Base-by-base conservation (phyloP, 108 stramenopile genomes). In the Cyclostephanos invisitatus region DNA sequence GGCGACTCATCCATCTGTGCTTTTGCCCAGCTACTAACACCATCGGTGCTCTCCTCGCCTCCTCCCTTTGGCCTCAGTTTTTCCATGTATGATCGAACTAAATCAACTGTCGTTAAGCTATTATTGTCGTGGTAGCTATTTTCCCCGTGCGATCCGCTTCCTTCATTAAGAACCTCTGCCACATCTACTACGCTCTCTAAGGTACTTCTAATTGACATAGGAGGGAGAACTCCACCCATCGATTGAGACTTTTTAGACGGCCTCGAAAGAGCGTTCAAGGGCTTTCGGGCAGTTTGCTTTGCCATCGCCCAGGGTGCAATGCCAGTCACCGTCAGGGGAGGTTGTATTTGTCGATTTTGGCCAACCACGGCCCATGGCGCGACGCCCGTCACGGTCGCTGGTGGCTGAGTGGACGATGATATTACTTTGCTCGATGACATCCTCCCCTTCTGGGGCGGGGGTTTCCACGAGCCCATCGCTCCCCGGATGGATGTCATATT, bases 1-100 rank as follows among this genome's bases (percentile, higher is more conserved):
- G 94, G 94, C 5, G 82, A 83, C 73, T 91, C 90, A 38, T 83
- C 81, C 84, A 91, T 87, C 82, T 90, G 89, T 7, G 77, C 86
- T 64, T 85, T 82, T 18, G 90, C 84, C 94, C 94, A 95, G 9
- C 76, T 65, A 12, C 88, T 91, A 17, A 84, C 58, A 2, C 89
- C 88, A 67, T 80, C 82, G 29, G 27, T 40, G 36, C 61, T 49
- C 9, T 37, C 65, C 29, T 75, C 75, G 9, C 72, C 74, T 37
- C 86, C 85, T 62, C 70, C 68, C 47, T 75, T 54, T 44, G 88
- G 83, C 55, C 86, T 88, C 48, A 88, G 79, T 53, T 82, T 62
- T 42, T 83, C 83, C 86, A 91, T 88, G 60, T 84, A 91, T 15
- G 64, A 42, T 17, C 28, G 63, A 25, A 85, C 74, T 37, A 70